Conservation (phyloP, 129 eudicot species). For the Oenanthe sinensis region DNA sequence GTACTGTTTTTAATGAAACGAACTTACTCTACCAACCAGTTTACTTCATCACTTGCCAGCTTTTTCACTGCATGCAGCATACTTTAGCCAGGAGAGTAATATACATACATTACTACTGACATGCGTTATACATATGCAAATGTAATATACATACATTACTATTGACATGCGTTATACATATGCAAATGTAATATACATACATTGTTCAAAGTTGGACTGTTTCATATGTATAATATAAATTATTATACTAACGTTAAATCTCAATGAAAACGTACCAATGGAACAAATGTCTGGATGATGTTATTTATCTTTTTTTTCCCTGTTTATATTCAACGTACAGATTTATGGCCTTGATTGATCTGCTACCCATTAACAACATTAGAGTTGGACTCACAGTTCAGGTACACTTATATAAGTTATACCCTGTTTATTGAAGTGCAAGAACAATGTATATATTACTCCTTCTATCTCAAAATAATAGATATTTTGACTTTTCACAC, state of each 20-base stretch:
- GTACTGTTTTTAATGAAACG: conserved; percentile 24
- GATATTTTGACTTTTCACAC: too few species aligned
- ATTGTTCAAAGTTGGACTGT: neutral
- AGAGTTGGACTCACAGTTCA: too few species aligned
- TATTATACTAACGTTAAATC: neutral
- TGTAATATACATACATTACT: neutral
- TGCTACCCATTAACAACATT: too few species aligned
- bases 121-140: neutral
- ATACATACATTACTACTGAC: neutral
- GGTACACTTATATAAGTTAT: too few species aligned
- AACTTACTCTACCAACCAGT: conserved; percentile 20
- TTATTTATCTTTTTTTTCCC: neutral
- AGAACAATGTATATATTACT: too few species aligned
- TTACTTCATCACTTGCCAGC: conserved; percentile 7
- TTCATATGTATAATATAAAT: neutral
- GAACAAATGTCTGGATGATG: neutral
- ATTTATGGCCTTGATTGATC: too few species aligned
- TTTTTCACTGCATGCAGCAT: conserved; percentile 14
- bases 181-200: neutral
- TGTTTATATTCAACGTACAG: neutral
- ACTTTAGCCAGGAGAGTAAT: neutral
- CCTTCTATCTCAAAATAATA: too few species aligned
- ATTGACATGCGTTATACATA: neutral
- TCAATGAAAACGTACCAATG: neutral
- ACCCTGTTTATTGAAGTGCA: too few species aligned